These are phyloP conservation scores for Rhizopus stolonifer DNA, from an alignment of 371 early-diverging fungal genomes.

Conservation along the genomic window DNA sequence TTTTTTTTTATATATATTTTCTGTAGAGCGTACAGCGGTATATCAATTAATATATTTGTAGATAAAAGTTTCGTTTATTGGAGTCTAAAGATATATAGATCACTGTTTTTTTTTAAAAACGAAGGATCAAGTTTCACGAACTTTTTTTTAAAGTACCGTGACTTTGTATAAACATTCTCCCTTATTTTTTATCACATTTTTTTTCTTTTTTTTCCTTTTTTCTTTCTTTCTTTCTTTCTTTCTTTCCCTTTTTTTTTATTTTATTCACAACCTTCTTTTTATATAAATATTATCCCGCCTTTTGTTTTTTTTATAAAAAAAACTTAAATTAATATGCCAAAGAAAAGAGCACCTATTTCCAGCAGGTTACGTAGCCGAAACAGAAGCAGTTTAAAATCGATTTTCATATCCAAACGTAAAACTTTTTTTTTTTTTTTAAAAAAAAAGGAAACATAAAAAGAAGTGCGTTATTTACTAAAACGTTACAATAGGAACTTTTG, in stretches of 20 bases:
- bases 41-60: too few species aligned
- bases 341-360: slow-evolving; percentile 15
- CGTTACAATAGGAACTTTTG: background rate
- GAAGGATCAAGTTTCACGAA: too few species aligned
- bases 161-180: background rate
- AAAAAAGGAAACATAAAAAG: background rate
- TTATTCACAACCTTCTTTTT: background rate
- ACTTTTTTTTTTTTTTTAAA: too few species aligned
- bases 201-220: background rate
- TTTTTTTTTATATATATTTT: too few species aligned
- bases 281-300: too few species aligned
- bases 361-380: slow-evolving; percentile 15
- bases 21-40: too few species aligned
- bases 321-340: slow-evolving; percentile 6
- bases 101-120: too few species aligned
- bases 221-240: background rate
- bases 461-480: background rate
- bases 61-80: too few species aligned
- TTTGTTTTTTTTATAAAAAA: too few species aligned
- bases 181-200: background rate
- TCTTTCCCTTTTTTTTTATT: background rate
- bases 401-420: background rate
- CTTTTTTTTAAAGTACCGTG: background rate
- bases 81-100: too few species aligned
- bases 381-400: background rate